Percentiles rank a stretch among this genome's conserved stretches.
Evolutionary conservation across 176 grass and related monocot genomes (phyloP).

Genomic region (Avena sativa): DNA sequence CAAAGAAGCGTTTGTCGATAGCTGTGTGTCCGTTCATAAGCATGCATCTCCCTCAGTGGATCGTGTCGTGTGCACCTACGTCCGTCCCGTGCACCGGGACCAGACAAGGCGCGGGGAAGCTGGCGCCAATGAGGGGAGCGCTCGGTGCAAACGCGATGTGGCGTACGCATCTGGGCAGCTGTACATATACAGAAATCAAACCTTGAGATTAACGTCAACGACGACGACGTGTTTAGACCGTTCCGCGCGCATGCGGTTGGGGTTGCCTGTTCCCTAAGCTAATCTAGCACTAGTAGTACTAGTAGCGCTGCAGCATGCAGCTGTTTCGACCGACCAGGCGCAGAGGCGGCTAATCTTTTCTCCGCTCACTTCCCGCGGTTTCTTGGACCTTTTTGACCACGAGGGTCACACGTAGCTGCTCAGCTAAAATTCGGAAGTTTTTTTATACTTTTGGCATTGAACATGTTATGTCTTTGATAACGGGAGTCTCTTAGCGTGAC

Average conservation of each 20-base stretch:
- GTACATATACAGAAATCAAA: neutral
- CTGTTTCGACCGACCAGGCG: neutral
- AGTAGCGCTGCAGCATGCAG: neutral
- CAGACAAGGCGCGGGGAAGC: neutral
- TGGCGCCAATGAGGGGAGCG: neutral
- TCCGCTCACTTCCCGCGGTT: neutral
- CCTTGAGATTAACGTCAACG: conserved; percentile 21
- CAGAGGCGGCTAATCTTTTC: conserved; percentile 1
- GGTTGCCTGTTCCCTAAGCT: conserved; percentile 10
- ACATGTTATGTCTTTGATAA: too few species aligned
- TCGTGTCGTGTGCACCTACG: conserved; percentile 7
- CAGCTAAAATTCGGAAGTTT: too few species aligned
- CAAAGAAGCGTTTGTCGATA: too few species aligned
- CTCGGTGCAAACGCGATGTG: neutral
- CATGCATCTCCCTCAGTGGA: neutral
- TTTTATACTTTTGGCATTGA: too few species aligned
- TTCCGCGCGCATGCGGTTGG: neutral
- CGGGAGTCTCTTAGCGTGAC: too few species aligned
- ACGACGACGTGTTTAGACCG: conserved; percentile 19
- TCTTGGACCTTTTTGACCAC: conserved; percentile 12
- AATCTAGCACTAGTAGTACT: neutral
- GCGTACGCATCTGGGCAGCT: conserved; percentile 7
- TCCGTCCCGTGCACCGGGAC: neutral
- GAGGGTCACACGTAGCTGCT: neutral
- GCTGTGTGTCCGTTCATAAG: too few species aligned